Percentiles rank a stretch among this genome's conserved stretches.
These are phyloP conservation scores for Aspergillus sp. DNA, from an alignment of 2,329 filamentous ascomycete genomes.

Conservation along the genomic window DNA sequence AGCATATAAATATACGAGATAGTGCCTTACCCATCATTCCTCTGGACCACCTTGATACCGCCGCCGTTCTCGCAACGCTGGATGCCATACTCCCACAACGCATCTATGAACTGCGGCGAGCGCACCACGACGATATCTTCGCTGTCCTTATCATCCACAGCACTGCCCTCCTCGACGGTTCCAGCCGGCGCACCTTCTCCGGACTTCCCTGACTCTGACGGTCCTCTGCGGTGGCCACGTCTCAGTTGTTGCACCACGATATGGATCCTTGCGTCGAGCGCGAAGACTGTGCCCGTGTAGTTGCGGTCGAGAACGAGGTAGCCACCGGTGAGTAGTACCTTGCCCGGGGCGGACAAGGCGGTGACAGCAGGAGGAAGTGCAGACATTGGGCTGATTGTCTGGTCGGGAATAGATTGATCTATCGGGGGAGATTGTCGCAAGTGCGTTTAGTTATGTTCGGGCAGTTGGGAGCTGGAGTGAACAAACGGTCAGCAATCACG, in stretches of 20 bases:
- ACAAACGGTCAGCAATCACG: neutral
- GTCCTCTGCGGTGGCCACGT: slow-evolving; percentile 29
- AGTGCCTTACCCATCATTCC: slow-evolving; percentile 36
- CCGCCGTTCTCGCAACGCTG: slow-evolving; percentile 67
- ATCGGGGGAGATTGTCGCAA: neutral
- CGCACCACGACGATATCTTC: slow-evolving; percentile 75
- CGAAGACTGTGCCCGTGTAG: slow-evolving; percentile 73
- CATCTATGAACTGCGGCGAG: slow-evolving; percentile 86
- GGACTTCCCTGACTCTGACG: slow-evolving; percentile 15
- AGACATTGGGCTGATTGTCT: neutral
- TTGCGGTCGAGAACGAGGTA: slow-evolving; percentile 89
- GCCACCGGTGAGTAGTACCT: slow-evolving; percentile 90
- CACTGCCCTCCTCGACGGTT: slow-evolving; percentile 10
- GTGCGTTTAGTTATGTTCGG: neutral
- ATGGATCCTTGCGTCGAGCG: slow-evolving; percentile 64
- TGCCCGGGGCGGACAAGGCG: slow-evolving; percentile 87
- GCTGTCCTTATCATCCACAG: slow-evolving; percentile 58
- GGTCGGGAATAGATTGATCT: neutral
- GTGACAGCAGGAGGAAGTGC: slow-evolving; percentile 28
- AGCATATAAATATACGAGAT: neutral
- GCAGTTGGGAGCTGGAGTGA: neutral
- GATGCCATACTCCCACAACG: slow-evolving; percentile 85
- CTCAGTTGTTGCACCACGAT: slow-evolving; percentile 56
- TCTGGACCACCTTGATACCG: slow-evolving; percentile 77
- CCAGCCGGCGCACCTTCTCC: slow-evolving; percentile 8